Conservation (phyloP, 192 early-diverging fungal species). For the Umbelopsis ramanniana region DNA sequence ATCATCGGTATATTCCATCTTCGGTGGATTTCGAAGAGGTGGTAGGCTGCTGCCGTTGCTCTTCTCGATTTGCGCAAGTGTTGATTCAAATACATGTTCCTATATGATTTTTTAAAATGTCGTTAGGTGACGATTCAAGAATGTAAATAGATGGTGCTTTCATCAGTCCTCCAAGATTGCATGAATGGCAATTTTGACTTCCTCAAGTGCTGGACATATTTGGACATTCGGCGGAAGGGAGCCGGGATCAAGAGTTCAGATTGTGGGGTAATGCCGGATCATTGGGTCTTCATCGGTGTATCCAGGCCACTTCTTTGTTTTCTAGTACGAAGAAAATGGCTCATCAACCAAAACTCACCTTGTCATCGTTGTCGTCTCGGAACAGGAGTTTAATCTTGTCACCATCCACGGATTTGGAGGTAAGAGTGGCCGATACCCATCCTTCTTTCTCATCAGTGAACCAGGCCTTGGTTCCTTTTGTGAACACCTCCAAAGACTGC, state of each 20-base stretch:
- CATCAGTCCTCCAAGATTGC: background rate
- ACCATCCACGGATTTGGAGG: slow-evolving; percentile 54
- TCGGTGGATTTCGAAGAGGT: slow-evolving; percentile 92
- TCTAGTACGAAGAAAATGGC: too few species aligned
- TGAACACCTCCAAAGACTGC: slow-evolving; percentile 66
- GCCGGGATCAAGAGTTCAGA: background rate
- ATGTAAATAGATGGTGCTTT: background rate
- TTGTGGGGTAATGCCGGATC: slow-evolving; percentile 6
- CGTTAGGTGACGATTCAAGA: background rate
- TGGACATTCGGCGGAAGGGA: background rate
- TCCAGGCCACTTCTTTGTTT: background rate
- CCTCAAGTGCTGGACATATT: background rate
- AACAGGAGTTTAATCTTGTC: slow-evolving; percentile 61
- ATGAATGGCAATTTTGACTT: background rate
- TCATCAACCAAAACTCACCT: slow-evolving; percentile 9
- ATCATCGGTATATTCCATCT: slow-evolving; percentile 88
- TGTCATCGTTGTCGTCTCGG: slow-evolving; percentile 49
- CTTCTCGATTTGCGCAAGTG: slow-evolving; percentile 71
- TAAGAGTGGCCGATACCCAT: slow-evolving; percentile 76
- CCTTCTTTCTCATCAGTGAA: slow-evolving; percentile 84
- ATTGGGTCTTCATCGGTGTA: background rate
- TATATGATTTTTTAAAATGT: slow-evolving; percentile 30
- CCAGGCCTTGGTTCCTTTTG: slow-evolving; percentile 82
- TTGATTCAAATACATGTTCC: slow-evolving; percentile 75
- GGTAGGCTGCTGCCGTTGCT: slow-evolving; percentile 76